Evolutionary conservation across 192 early-diverging fungal species (phyloP).

Genomic region (Anaeromyces robustus): DNA sequence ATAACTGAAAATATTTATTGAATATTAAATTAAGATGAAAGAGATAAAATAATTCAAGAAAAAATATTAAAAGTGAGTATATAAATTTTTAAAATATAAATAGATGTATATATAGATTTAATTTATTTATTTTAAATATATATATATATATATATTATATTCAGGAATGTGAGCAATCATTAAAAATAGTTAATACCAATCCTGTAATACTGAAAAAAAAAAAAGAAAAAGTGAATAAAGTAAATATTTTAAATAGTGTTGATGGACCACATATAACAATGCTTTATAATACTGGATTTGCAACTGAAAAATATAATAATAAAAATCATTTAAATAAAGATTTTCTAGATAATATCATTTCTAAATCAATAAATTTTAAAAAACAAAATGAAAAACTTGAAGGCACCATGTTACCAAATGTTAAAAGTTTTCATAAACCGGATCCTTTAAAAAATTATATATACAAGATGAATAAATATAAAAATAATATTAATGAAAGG

Average conservation of each 20-base stretch:
- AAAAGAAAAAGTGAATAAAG: not conserved
- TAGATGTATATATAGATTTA: too few relatives aligned
- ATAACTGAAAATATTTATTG: too few relatives aligned
- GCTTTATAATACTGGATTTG: not conserved
- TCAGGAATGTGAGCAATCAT: not conserved
- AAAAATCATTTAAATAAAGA: not conserved
- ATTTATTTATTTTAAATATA: too few relatives aligned
- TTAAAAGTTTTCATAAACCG: not conserved
- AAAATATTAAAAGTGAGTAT: not conserved
- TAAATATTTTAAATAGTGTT: not conserved
- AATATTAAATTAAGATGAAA: not conserved
- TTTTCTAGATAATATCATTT: not conserved
- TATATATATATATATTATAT: too few relatives aligned
- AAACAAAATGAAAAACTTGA: not conserved
- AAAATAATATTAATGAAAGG: not conserved
- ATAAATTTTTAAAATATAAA: too few relatives aligned
- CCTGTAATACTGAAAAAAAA: not conserved
- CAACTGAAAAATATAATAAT: not conserved
- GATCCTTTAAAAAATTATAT: not conserved
- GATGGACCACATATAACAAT: not conserved
- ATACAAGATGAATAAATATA: not conserved
- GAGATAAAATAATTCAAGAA: not conserved
- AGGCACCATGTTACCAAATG: not conserved
- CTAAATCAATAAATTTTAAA: not conserved
- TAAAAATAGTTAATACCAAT: not conserved